A percentile compares a stretch with the other conserved stretches of the same genome.
Conservation (phyloP, 495 filamentous ascomycete genomes). For the Trichoderma virens region DNA sequence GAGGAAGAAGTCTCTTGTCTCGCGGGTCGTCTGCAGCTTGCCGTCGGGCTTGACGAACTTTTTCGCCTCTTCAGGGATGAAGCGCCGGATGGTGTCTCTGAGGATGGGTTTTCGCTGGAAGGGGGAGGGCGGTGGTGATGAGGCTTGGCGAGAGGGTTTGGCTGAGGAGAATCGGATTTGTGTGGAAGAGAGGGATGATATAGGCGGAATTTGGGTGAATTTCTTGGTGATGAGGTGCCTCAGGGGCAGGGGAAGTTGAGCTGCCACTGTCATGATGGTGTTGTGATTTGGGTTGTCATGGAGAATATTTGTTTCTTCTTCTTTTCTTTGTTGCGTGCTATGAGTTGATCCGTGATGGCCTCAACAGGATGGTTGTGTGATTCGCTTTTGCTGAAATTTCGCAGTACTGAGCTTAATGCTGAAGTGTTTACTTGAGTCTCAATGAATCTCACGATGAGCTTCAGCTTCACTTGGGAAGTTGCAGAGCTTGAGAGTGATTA, state of each 20-base stretch:
- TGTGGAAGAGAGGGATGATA: background rate
- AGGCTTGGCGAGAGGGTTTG: background rate
- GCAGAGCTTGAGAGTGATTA: background rate
- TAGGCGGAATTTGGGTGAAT: background rate
- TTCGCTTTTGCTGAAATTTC: too few species aligned
- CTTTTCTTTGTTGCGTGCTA: background rate
- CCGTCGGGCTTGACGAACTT: background rate
- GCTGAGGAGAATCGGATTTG: background rate
- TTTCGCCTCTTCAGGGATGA: constrained; percentile 5
- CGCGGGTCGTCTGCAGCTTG: background rate
- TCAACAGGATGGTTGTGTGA: too few species aligned
- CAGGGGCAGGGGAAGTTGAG: background rate
- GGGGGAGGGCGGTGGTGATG: background rate
- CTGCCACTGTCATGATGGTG: background rate
- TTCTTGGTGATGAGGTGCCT: background rate
- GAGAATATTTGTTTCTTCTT: background rate
- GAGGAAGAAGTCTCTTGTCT: background rate
- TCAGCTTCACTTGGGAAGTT: too few species aligned
- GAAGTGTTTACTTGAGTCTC: too few species aligned
- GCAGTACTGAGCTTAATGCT: too few species aligned
- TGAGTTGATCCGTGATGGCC: too few species aligned
- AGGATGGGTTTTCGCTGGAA: background rate
- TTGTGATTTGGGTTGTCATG: background rate
- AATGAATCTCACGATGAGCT: background rate
- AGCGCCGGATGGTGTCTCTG: constrained; percentile 3